Base-by-base conservation (phyloP, 306 rosid genomes). In the Cicer bijugum region DNA sequence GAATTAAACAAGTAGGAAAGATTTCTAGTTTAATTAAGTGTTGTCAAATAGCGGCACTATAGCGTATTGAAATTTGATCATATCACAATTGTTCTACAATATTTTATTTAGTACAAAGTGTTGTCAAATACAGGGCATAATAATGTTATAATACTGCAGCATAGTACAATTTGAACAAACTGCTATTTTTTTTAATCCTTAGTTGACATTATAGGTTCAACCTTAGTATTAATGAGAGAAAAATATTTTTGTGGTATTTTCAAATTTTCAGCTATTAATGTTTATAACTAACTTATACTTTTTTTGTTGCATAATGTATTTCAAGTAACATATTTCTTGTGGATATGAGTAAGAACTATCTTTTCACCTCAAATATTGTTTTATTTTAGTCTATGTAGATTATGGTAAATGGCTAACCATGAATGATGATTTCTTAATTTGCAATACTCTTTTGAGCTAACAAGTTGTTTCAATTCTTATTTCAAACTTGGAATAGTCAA, bases 301-400 rank as follows among this genome's bases (percentile, higher is more conserved):
- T 76, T 71, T 77, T 76, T n/a, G 38, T 10, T 86, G 91, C 99
- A 94, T 97, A 94, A 90, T 80, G 99, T 96, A 0, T 90, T 94
- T 81, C 99, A 91, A 80, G 87, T 90, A 72, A 94, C 96, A 55
- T 94, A 87, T 67, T 87, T 88, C 89, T 80, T 94, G 76, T 86
- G 93, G 97, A 91, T 90, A 81, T 89, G 96, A 97, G 99, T 91
- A 94, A 37, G 72, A 65, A 48, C 59, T 60, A 19, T 77, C 68
- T 57, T 42, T 16, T 12, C 63, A 28, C 58, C 62, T 79, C 69
- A 55, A 28, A 42, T 35, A 62, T 42, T 12, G 35, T 72, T 23
- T 19, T 23, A 9, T 14, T 60, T 42, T 62, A 44, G 28, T 20
- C 20, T 57, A 10, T 57, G 10, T 12, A 11, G n/a, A 46, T 60